Evolutionary conservation across 768 basidiomycete genomes (phyloP), one percentile per base, ranked within the genome.

Genomic region (Stropharia rugosoannulata): DNA sequence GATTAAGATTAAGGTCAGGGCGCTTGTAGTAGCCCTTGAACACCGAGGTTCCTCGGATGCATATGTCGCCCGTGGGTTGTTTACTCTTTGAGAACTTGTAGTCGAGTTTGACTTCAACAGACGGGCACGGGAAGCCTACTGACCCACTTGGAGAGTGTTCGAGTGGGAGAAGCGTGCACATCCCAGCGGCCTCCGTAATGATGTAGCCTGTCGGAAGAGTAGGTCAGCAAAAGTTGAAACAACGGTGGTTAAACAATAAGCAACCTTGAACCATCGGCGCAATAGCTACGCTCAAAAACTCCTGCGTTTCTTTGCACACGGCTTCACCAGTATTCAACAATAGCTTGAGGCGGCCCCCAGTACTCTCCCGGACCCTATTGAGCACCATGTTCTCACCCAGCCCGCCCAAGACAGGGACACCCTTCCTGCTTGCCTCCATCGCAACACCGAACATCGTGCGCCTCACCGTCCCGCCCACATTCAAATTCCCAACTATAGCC

Each of bases 11-110:
- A 42, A 95, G 74, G 66, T 97, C 93, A 11, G 83, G 82, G 1
- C 90, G 84, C 74, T 93, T 94, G 77, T 80, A 96, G 76, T 96
- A 97, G 0, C 77, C 92, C 62, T 85, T 82, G 57, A 86, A 90
- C 49, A 96, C 84, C 1, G 85, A 80, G 0, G 88, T 85, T 0
- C 94, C 94, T 29, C 93, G 81, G 54, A 95, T 81, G 65, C 84
- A 86, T 46, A 96, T 83, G 67, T 95, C 93, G n/a, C 93, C 93
- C 63, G 87, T 87, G 2, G 86, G 84, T 0, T 80, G 84, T 0
- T 80, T 85, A 3, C 89, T 87, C 10, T 92, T 89, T 4, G 80
- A 76, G 2, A 90, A 84, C 22, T 22, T 22, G 61, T 90, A 88
- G 45, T 82, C 73, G 56, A 90, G 74, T 72, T 95, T 96, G 75